Percentiles rank a stretch among this genome's conserved stretches.
These are phyloP conservation scores for Takakia lepidozioides DNA, from an alignment of 225 moss, liverwort and hornwort species.

Conservation along the genomic window DNA sequence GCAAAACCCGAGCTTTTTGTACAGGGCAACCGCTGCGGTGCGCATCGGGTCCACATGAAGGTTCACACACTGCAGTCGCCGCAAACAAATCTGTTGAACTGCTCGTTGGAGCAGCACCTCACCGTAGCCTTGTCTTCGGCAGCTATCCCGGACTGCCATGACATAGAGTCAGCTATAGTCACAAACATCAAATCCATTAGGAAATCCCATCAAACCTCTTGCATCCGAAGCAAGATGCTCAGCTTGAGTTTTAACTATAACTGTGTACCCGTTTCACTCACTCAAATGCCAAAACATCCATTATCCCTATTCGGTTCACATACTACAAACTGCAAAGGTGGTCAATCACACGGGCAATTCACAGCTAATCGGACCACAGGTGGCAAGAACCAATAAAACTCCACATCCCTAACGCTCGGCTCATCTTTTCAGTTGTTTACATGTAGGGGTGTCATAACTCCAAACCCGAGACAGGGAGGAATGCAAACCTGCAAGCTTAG, in stretches of 20 bases:
- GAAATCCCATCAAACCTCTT: neutral
- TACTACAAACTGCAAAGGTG: too few species aligned
- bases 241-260: neutral
- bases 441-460: too few species aligned
- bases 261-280: too few species aligned
- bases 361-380: too few species aligned
- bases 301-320: too few species aligned
- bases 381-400: too few species aligned
- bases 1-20: slow-evolving; percentile 65
- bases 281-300: too few species aligned
- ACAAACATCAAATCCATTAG: neutral
- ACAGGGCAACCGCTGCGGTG: slow-evolving; percentile 57
- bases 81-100: slow-evolving; percentile 47
- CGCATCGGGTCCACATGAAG: slow-evolving; percentile 84
- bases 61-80: slow-evolving; percentile 63
- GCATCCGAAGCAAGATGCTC: neutral
- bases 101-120: slow-evolving; percentile 62
- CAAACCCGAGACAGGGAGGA: too few species aligned
- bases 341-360: too few species aligned
- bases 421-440: too few species aligned
- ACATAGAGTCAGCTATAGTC: neutral
- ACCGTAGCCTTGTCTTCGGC: slow-evolving; percentile 77
- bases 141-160: slow-evolving; percentile 63
- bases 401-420: too few species aligned
- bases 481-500: slow-evolving; percentile 71